Base-by-base conservation (phyloP, 129 eudicot genomes). In the Centella asiatica region DNA sequence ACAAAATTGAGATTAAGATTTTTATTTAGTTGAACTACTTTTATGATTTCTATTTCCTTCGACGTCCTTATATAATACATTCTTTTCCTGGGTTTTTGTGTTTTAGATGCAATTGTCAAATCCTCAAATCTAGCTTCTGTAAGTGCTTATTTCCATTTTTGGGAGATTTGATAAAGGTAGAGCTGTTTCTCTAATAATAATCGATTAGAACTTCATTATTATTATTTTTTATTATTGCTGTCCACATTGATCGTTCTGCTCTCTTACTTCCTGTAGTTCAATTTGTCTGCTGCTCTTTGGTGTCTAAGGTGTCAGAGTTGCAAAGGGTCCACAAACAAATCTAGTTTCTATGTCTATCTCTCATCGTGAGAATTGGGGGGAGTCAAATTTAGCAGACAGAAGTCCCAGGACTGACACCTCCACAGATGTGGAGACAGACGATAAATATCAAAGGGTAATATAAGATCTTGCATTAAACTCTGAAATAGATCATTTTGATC, bases 351-450 rank as follows among this genome's bases (percentile, higher is more conserved):
- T 70, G 6, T 63, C 81, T 14, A 83, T 79, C 25, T 69, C 60
- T 71, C 77, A 74, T 59, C 85, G 68, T 62, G 93, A 90, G 69
- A 85, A 82, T 19, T 85, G 95, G 95, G 87, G 74, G 64, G 97
- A 90, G 48, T 76, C 95, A 15, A 86, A 78, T 72, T 72, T 78
- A 84, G 89, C 74, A 64, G 93, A 78, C 44, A 81, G 84, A 52
- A 86, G 97, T 48, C 88, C 97, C 4, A 82, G 79, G 47, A 80
- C 95, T 0, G 99, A 93, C 73, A 80, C 95, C 64, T 93, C 99
- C 10, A 81, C 85, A 8, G 99, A 93, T 56, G 62, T 76, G 79
- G 99, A 93, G 45, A 73, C 81, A 3, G 96, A 88, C 14, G 99
- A 93, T 62, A 84, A 52, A 73, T 75, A 68, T 69, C 86, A 77